Evolutionary conservation across 768 basidiomycete species (phyloP).

Genomic region (Leccinum incarnatum): DNA sequence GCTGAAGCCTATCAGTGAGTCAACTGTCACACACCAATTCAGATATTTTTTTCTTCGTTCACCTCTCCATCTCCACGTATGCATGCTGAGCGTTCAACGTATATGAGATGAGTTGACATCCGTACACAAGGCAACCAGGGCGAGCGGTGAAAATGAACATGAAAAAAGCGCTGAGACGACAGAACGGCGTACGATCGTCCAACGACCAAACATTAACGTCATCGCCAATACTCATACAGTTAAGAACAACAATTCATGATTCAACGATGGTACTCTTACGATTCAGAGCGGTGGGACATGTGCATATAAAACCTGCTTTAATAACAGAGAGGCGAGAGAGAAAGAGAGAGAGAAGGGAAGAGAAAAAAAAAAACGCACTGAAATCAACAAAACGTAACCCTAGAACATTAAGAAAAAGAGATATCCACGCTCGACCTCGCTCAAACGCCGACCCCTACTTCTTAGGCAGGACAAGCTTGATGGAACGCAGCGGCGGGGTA

Average conservation of each 20-base stretch:
- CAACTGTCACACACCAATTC: background rate
- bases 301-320: background rate
- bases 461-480: slow-evolving; percentile 32
- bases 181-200: background rate
- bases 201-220: background rate
- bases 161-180: background rate
- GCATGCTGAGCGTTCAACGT: background rate
- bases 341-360: background rate
- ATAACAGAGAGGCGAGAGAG: background rate
- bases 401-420: background rate
- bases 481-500: slow-evolving; percentile 29
- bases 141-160: background rate
- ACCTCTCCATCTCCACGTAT: background rate
- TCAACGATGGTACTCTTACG: background rate
- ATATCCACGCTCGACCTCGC: background rate
- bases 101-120: background rate
- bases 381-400: background rate
- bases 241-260: background rate
- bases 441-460: slow-evolving; percentile 18
- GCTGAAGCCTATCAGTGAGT: background rate
- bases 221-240: no score
- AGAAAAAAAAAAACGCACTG: background rate
- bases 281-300: background rate
- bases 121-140: background rate
- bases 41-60: background rate